phyloP scores from a whole-genome alignment of 192 early-diverging fungal genomes.

The Rhizophagus sp. region DNA sequence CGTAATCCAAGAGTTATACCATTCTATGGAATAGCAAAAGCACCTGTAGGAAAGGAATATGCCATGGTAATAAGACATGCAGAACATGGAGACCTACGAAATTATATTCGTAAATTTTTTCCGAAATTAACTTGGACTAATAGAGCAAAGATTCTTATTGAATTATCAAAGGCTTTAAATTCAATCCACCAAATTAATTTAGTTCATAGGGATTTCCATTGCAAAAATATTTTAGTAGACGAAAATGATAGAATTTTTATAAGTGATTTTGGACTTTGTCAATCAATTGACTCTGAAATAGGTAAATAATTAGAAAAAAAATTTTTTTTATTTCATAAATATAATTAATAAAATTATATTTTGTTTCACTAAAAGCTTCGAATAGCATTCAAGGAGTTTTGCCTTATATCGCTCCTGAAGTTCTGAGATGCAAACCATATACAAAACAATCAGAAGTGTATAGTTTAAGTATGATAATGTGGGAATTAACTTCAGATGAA shows the following conservation, averaged over 20 bases:
- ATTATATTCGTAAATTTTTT: not conserved
- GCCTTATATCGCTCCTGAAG: slow-evolving; percentile 45
- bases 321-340: not conserved
- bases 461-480: slow-evolving; percentile 47
- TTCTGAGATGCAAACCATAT: slow-evolving; percentile 34
- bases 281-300: slow-evolving; percentile 37
- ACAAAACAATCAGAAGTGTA: slow-evolving; percentile 42
- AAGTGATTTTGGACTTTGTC: slow-evolving; percentile 39
- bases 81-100: not conserved
- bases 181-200: not conserved
- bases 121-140: not conserved
- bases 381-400: slow-evolving; percentile 34
- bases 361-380: not conserved
- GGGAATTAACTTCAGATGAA: slow-evolving; percentile 40
- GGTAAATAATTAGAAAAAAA: slow-evolving; percentile 2
- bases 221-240: slow-evolving; percentile 15
- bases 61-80: not conserved
- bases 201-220: not conserved
- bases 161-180: not conserved
- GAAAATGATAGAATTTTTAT: slow-evolving; percentile 15
- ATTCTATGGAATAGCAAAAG: not conserved
- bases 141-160: not conserved
- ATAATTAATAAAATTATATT: not conserved
- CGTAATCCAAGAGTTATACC: not conserved
- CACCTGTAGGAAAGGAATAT: not conserved